Base-by-base conservation (phyloP, 257 asterid species). In the Jacaranda mimosifolia region DNA sequence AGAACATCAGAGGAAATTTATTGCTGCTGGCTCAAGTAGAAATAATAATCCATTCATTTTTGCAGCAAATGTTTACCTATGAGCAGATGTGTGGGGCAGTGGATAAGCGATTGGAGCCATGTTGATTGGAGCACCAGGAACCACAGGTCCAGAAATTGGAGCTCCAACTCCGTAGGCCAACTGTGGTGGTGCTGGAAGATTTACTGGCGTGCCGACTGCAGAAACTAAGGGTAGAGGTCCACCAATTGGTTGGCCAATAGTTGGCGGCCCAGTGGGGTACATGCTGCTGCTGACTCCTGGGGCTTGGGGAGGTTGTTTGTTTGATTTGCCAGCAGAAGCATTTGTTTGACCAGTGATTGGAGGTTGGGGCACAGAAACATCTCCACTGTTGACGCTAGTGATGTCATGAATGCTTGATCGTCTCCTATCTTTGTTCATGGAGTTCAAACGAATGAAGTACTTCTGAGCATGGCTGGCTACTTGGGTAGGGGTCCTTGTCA, bases 401-500 rank as follows among this genome's bases (percentile, higher is more conserved):
- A 94, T 94, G 84, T 94, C 98, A 48, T 94, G 98, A 60, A 94
- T 94, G 86, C 98, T 94, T 0, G 98, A 88, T 18, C 98, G 89
- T 62, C 98, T 81, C 65, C 97, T 77, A 56, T 94, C 97, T 80
- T 89, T 91, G 85, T 91, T 93, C 90, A 89, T 92, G 4, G 98
- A 92, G 86, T 90, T 92, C 74, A 93, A 76, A 53, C 98, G 93
- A 14, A 91, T 91, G 82, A 92, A 94, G 78, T 91, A 94, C 81
- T 94, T 94, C 71, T 94, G 98, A 2, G 98, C 97, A 70, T 94
- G 98, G 81, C 97, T 94, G 3, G 98, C 98, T 53, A 94, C 97
- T 86, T 94, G 98, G 1, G 97, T 94, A 19, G 97, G 97, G 6
- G 97, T 94, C 73, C 96, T 85, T 3, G 98, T 89, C 80, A 92